A percentile compares a stretch with the other conserved stretches of the same genome.
Conservation (phyloP, 164 flowering plant species). For the Annona cherimola region DNA sequence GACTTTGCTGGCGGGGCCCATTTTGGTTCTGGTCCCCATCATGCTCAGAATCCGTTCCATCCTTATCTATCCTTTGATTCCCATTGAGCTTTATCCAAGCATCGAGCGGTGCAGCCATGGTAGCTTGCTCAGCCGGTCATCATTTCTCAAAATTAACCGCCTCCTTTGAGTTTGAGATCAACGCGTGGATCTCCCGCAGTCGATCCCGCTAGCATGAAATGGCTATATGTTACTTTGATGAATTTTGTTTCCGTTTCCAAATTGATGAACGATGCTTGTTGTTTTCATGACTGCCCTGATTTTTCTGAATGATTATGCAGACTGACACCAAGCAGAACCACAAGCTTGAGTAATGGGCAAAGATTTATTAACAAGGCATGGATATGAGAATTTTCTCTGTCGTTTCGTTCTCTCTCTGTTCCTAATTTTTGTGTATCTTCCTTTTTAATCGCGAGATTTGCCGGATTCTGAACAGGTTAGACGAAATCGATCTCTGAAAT, state of each 20-base stretch:
- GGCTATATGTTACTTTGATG: not conserved
- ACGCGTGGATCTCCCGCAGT: no score
- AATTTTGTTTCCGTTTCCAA: not conserved
- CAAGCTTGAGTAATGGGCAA: conserved; percentile 6
- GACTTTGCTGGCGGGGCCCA: no score
- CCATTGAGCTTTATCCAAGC: no score
- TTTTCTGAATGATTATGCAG: conserved; percentile 14
- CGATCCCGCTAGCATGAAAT: no score
- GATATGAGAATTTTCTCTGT: not conserved
- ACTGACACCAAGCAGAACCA: conserved; percentile 27
- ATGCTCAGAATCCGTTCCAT: no score
- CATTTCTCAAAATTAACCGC: no score
- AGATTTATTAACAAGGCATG: conserved; percentile 30
- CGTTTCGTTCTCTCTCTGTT: not conserved
- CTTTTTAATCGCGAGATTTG: not conserved
- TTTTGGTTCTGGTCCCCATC: no score
- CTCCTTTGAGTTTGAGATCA: no score
- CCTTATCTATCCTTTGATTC: no score
- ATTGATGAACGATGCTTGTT: not conserved
- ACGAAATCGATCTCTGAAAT: conserved; percentile 20
- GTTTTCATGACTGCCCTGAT: not conserved
- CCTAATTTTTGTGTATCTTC: not conserved
- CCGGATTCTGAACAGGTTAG: conserved; percentile 26
- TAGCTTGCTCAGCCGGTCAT: no score
- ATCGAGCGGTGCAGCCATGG: no score